Base-by-base conservation (phyloP, 441 rosid species). In the Aquilaria agallochum region DNA sequence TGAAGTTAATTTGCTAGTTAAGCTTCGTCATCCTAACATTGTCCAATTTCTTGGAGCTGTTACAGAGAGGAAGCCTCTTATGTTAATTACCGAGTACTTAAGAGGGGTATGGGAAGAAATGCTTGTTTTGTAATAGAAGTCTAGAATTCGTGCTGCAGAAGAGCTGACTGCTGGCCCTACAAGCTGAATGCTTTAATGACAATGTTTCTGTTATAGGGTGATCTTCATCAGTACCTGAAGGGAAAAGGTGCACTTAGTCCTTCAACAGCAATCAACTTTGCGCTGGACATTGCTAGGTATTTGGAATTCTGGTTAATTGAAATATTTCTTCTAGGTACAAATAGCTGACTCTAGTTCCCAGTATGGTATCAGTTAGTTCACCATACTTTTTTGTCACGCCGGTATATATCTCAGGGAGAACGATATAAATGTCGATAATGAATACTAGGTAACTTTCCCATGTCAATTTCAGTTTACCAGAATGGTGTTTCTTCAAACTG, bases 1-100 rank as follows among this genome's bases (percentile, higher is more conserved):
- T 78, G 99, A 95, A 80, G 97, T 88, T 72, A 84, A 86, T 78
- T 80, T 95, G 80, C 89, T 95, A 57, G 99, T 95, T 70, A 92
- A 95, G 87, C 99, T 95, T 78, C 95, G 97, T 52, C 97, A 95
- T 75, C 97, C 97, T 8, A 95, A 95, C 71, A 80, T 92, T 72
- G 98, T 95, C 59, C 98, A 95, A 66, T 95, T 95, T 78, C 83
- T 95, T 63, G 99, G 99, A 76, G 99, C 99, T 30, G 99, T 92
- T 70, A 92, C 99, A 0, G 96, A 95, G 71, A 88, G 80, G 87
- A 95, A 95, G 84, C 99, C 99, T 15, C 95, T 92, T 68, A 92
- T 95, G 99, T 76, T 95, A 74, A 92, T 95, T 60, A 95, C 98
- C 0, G 99, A 95, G 65, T 92, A 86, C 78, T 76, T 92, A 51